Percentiles rank a stretch among this genome's conserved stretches.
phyloP scores from a whole-genome alignment of 352 stramenopile genomes.

The Globisporangium paroecandrum region DNA sequence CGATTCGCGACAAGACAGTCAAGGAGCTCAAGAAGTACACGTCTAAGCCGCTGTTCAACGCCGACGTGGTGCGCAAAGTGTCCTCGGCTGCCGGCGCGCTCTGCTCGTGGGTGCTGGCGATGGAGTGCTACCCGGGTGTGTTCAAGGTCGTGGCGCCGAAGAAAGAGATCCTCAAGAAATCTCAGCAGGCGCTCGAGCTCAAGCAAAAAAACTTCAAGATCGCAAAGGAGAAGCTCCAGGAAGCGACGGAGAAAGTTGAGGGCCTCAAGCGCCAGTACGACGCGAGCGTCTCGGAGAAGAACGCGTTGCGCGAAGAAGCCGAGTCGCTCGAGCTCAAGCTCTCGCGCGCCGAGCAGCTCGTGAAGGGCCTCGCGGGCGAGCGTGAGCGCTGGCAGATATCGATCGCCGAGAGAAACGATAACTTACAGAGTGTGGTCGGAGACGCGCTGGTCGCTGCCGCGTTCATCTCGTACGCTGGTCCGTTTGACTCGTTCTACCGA shows the following conservation, averaged over 20 bases:
- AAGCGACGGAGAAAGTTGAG: slow-evolving; percentile 91
- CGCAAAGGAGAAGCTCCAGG: slow-evolving; percentile 86
- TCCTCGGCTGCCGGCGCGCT: slow-evolving; percentile 85
- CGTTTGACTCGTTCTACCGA: slow-evolving; percentile 93
- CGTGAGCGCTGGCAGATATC: slow-evolving; percentile 91
- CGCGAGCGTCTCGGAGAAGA: slow-evolving; percentile 91
- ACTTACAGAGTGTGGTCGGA: slow-evolving; percentile 87
- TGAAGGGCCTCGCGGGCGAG: slow-evolving; percentile 91
- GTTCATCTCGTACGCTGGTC: slow-evolving; percentile 95
- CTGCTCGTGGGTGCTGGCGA: slow-evolving; percentile 91
- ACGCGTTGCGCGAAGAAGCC: slow-evolving; percentile 90
- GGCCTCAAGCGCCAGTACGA: slow-evolving; percentile 91
- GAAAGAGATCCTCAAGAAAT: slow-evolving; percentile 84
- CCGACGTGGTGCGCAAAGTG: slow-evolving; percentile 89
- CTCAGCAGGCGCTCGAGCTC: slow-evolving; percentile 77
- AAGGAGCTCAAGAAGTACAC: slow-evolving; percentile 95
- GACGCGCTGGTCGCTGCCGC: slow-evolving; percentile 91
- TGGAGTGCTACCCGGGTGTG: slow-evolving; percentile 89
- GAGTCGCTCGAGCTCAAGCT: slow-evolving; percentile 92
- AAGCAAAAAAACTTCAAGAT: slow-evolving; percentile 89
- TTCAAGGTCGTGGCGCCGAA: slow-evolving; percentile 89
- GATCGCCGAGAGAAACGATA: slow-evolving; percentile 89
- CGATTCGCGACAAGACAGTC: slow-evolving; percentile 91
- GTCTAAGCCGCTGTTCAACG: slow-evolving; percentile 76
- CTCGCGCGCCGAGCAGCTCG: slow-evolving; percentile 91